phyloP scores from a whole-genome alignment of 495 filamentous ascomycete species.

The Rhypophila decipiens region DNA sequence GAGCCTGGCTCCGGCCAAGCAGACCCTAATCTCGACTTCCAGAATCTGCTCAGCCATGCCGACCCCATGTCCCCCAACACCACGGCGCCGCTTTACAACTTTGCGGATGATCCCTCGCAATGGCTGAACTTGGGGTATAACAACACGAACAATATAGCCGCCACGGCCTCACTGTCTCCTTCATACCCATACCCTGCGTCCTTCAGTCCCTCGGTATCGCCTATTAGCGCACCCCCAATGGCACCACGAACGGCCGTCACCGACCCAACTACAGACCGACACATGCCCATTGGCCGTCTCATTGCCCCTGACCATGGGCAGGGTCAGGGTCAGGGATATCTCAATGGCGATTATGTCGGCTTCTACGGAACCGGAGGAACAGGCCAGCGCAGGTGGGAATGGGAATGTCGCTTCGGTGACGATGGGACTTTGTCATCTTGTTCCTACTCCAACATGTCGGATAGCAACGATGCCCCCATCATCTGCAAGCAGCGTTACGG shows the following conservation, averaged over 20 bases:
- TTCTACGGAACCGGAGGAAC: background rate
- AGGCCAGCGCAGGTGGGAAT: background rate
- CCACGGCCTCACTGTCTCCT: background rate
- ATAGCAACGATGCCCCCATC: background rate
- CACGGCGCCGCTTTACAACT: background rate
- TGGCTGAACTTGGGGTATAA: too few relatives aligned
- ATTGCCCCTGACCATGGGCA: background rate
- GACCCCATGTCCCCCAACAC: background rate
- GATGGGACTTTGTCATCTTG: too few relatives aligned
- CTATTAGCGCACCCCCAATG: too few relatives aligned
- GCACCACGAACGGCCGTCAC: background rate
- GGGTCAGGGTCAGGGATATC: too few relatives aligned
- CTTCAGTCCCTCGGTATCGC: background rate
- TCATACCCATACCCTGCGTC: background rate
- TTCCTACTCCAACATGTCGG: background rate
- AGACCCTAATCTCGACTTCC: constrained; percentile 1
- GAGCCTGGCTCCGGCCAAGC: background rate
- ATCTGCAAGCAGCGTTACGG: background rate
- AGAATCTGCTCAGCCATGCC: background rate
- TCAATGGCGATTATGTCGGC: too few relatives aligned
- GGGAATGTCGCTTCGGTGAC: constrained; percentile 8
- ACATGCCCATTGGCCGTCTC: constrained; percentile 5
- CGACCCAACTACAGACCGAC: background rate
- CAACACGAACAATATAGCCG: too few relatives aligned
- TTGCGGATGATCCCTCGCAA: background rate